Conservation (phyloP, 371 early-diverging fungal species). For the Fennellomyces sp. region DNA sequence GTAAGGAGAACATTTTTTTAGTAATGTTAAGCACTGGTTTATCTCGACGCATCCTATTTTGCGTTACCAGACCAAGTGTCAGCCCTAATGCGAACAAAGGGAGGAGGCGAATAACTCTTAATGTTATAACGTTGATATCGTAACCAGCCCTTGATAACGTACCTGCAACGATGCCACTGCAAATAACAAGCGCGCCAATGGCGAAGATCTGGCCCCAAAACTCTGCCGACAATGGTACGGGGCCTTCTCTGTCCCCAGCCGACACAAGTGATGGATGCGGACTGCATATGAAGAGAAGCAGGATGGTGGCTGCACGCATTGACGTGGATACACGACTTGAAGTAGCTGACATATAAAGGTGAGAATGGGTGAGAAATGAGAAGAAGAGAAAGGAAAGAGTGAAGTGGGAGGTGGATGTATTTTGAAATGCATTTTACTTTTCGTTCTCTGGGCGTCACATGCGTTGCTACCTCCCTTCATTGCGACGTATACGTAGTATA, state of each 20-base stretch:
- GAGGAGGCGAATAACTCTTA: not conserved
- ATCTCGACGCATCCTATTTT: not conserved
- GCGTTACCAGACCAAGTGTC: constrained; percentile 46
- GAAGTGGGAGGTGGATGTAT: not conserved
- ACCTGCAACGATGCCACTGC: constrained; percentile 87
- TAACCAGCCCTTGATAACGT: not conserved
- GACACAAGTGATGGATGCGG: not conserved
- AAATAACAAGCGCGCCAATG: constrained; percentile 59
- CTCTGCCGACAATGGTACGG: constrained; percentile 13
- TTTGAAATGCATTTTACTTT: constrained; percentile 3
- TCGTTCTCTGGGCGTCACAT: constrained; percentile 6
- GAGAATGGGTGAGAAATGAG: constrained; percentile 6
- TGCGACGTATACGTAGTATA: not conserved
- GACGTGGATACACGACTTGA: not conserved
- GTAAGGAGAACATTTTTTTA: not conserved
- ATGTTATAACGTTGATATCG: not conserved
- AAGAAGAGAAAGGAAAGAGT: constrained; percentile 1
- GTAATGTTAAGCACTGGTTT: not conserved
- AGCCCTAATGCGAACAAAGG: constrained; percentile 23
- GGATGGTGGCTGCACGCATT: not conserved
- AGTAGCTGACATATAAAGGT: not conserved
- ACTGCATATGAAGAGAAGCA: not conserved
- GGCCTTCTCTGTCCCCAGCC: too few relatives aligned
- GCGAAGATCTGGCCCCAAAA: constrained; percentile 49
- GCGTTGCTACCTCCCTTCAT: not conserved